These are phyloP conservation scores for Polyplosphaeria fusca DNA, from an alignment of 495 filamentous ascomycete genomes.

Conservation along the genomic window DNA sequence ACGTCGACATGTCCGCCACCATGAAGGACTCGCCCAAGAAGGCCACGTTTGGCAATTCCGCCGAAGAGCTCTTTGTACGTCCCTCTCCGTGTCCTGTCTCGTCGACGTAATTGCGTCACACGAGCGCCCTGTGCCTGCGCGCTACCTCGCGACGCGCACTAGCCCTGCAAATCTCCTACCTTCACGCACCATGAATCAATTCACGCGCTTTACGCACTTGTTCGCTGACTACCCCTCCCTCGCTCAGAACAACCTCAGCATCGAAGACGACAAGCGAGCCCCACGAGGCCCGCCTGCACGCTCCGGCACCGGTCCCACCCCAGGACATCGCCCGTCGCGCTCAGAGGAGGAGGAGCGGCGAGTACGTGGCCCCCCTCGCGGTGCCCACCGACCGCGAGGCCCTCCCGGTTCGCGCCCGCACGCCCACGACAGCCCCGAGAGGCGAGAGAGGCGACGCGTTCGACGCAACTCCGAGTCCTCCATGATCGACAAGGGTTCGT, in stretches of 20 bases:
- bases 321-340: constrained; percentile 35
- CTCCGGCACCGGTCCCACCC: constrained; percentile 30
- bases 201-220: constrained; percentile 33
- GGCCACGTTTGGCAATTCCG: constrained; percentile 57
- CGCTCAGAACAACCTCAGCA: constrained; percentile 40
- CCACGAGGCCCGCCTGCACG: constrained; percentile 28
- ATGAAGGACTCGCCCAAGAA: constrained; percentile 49
- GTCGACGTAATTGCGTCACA: constrained; percentile 19
- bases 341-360: constrained; percentile 43
- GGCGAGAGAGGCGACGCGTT: constrained; percentile 50
- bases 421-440: constrained; percentile 49
- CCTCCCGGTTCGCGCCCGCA: constrained; percentile 41
- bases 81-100: constrained; percentile 13
- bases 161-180: not conserved
- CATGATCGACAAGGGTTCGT: constrained; percentile 61
- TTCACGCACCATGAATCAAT: constrained; percentile 31
- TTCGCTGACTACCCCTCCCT: constrained; percentile 43
- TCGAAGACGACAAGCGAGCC: constrained; percentile 31
- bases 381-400: constrained; percentile 36
- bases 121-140: constrained; percentile 3
- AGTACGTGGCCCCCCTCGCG: constrained; percentile 34
- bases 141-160: not conserved
- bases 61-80: constrained; percentile 90
- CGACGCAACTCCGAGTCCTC: constrained; percentile 96
- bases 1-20: constrained; percentile 48